Evolutionary conservation across 768 basidiomycete genomes (phyloP).

Genomic region (Leucosporidium creatinivorum): DNA sequence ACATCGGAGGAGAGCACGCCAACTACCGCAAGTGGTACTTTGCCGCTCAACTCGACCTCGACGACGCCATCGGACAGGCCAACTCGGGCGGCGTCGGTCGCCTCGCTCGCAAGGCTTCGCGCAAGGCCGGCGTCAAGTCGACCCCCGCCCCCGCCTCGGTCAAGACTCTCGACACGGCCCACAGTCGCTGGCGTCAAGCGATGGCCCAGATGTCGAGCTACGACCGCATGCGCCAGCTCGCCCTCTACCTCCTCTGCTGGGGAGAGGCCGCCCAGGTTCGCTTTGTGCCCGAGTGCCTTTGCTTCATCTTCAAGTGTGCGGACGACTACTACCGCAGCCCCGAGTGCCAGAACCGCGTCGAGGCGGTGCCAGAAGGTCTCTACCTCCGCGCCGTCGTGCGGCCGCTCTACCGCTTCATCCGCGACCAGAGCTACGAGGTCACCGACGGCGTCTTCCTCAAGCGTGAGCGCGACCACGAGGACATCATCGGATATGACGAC

Average conservation of each 20-base stretch:
- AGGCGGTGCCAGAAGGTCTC: constrained; percentile 90
- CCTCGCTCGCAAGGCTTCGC: constrained; percentile 58
- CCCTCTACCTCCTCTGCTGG: constrained; percentile 91
- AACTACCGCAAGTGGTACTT: constrained; percentile 99
- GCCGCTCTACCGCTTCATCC: constrained; percentile 89
- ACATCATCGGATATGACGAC: constrained; percentile 97
- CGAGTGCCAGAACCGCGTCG: constrained; percentile 89
- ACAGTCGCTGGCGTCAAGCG: constrained; percentile 89
- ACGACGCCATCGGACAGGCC: constrained; percentile 89
- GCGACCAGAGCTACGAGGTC: constrained; percentile 96
- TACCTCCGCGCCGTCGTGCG: constrained; percentile 85
- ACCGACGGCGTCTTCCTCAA: constrained; percentile 90
- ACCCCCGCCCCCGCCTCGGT: constrained; percentile 46
- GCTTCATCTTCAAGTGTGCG: constrained; percentile 99
- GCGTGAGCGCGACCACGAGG: constrained; percentile 83
- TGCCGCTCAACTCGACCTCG: constrained; percentile 94
- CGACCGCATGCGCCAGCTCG: constrained; percentile 91
- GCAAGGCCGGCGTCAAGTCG: constrained; percentile 38
- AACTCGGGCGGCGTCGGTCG: constrained; percentile 65
- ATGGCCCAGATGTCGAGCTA: constrained; percentile 99
- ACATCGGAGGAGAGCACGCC: constrained; percentile 95
- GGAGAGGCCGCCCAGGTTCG: constrained; percentile 97
- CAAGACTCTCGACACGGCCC: constrained; percentile 78
- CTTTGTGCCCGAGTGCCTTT: constrained; percentile 90
- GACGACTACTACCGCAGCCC: constrained; percentile 98